Percentiles rank a stretch among this genome's conserved stretches.
phyloP scores from a whole-genome alignment of 805 yeast species.

The Ogataea minuta region DNA sequence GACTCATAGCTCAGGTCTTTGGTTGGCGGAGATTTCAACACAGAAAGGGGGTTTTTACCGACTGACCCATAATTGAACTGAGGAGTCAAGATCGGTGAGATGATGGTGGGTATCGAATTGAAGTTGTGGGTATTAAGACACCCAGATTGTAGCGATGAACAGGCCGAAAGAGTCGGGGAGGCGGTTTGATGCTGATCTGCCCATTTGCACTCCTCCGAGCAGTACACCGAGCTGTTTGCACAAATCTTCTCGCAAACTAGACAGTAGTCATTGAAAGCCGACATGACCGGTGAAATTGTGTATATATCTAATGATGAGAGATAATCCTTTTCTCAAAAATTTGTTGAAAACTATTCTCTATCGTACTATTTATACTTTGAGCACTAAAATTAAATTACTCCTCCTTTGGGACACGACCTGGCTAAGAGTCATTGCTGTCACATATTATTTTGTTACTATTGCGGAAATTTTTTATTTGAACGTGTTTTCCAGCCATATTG shows the following conservation, averaged over 20 bases:
- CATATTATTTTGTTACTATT: conserved; percentile 3
- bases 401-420: conserved; percentile 6
- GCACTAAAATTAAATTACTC: conserved; percentile 5
- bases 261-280: conserved; percentile 40
- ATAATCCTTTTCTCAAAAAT: conserved; percentile 1
- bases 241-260: conserved; percentile 37
- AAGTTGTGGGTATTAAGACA: conserved; percentile 10
- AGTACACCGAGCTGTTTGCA: conserved; percentile 32
- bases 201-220: conserved; percentile 32
- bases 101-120: conserved; percentile 17
- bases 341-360: conserved; percentile 2
- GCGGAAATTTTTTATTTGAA: conserved; percentile 2
- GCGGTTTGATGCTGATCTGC: conserved; percentile 25
- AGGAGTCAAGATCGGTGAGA: conserved; percentile 34
- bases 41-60: background rate
- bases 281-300: conserved; percentile 28
- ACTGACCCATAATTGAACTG: conserved; percentile 17
- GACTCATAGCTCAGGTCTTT: conserved; percentile 32
- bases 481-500: conserved; percentile 1
- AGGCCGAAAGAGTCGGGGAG: conserved; percentile 27
- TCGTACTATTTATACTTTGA: conserved; percentile 10
- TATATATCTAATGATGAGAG: background rate
- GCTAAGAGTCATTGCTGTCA: conserved; percentile 10
- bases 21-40: conserved; percentile 25
- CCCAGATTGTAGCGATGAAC: conserved; percentile 21